Evolutionary conservation across 306 rosid genomes (phyloP), one percentile per base, ranked within the genome.

Genomic region (Quercus bicolor): DNA sequence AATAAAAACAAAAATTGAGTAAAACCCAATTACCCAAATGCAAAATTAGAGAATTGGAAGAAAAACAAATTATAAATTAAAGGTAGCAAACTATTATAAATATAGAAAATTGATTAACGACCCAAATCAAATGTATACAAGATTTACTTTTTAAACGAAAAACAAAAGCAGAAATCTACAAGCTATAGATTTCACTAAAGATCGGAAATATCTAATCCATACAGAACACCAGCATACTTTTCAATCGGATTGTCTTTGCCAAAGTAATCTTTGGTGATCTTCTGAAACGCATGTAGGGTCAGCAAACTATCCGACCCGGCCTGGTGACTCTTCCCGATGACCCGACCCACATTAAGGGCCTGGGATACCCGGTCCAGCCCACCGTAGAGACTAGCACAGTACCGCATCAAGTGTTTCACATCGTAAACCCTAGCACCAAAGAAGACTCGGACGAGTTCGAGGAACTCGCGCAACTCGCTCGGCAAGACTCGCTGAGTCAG

Each of bases 271-370:
- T 86, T 73, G 2, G 77, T 82, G 21, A 88, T 86, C 82, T 73
- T 88, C 77, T 31, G 82, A 62, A 87, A 92, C 2, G 83, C 82
- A 16, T 83, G 93, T 18, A 87, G 74, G 16, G 94, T 92, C 13
- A 92, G 80, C 84, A 92, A 73, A 74, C 94, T 90, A 82, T 92
- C 97, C 0, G 97, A 92, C 51, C 94, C 94, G 4, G 97, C 93
- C 78, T 88, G 92, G 34, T 92, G 93, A 78, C 90, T 79, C 57
- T 85, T 85, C 33, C 94, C 95, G 6, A 28, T 57, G 6, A 65
- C 75, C 28, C 97, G 84, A 3, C 56, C 77, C 72, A 92, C 84
- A 26, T 78, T 78, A 29, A 92, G 75, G 0, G 72, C 69, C 70
- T 70, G 24, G 75, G 86, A 84, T 31, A 88, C 80, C 54, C 88